Evolutionary conservation across 768 basidiomycete genomes (phyloP).

Genomic region (Hypsizygus marmoreus): DNA sequence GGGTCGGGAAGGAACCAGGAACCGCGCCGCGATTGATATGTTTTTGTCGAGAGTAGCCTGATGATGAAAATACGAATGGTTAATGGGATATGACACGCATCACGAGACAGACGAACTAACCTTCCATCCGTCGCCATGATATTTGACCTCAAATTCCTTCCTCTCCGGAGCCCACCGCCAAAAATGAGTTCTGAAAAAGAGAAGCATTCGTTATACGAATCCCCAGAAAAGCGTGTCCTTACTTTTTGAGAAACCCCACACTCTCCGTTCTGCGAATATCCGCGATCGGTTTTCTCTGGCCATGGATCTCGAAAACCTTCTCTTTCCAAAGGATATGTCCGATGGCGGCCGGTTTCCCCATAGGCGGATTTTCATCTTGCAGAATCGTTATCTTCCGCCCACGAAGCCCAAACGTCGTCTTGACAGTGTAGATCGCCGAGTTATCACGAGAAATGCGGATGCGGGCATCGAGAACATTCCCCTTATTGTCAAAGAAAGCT

Average conservation of each 20-base stretch:
- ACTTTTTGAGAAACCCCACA: slow-evolving; percentile 39
- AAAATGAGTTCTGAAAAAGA: slow-evolving; percentile 32
- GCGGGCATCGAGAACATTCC: slow-evolving; percentile 47
- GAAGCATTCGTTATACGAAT: background rate
- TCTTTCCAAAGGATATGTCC: slow-evolving; percentile 55
- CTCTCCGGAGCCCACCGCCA: slow-evolving; percentile 48
- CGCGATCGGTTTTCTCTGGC: slow-evolving; percentile 37
- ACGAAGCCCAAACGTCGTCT: slow-evolving; percentile 44
- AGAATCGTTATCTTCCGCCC: slow-evolving; percentile 47
- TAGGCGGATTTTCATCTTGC: slow-evolving; percentile 47
- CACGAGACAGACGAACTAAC: slow-evolving; percentile 1
- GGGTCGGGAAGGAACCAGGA: slow-evolving; percentile 48
- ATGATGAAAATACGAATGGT: slow-evolving; percentile 8
- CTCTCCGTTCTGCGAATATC: slow-evolving; percentile 44
- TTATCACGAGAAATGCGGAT: slow-evolving; percentile 45
- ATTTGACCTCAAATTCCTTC: slow-evolving; percentile 46
- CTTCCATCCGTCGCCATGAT: slow-evolving; percentile 51
- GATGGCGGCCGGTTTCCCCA: slow-evolving; percentile 35
- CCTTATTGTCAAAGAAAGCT: slow-evolving; percentile 52
- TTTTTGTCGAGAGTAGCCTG: slow-evolving; percentile 25
- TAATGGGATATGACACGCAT: background rate
- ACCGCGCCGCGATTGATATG: slow-evolving; percentile 36
- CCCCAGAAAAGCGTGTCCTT: slow-evolving; percentile 10
- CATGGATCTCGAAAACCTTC: slow-evolving; percentile 46
- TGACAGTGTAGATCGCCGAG: slow-evolving; percentile 44